Evolutionary conservation across 2,329 filamentous ascomycete genomes (phyloP).

Genomic region (Alternaria ventricosa): DNA sequence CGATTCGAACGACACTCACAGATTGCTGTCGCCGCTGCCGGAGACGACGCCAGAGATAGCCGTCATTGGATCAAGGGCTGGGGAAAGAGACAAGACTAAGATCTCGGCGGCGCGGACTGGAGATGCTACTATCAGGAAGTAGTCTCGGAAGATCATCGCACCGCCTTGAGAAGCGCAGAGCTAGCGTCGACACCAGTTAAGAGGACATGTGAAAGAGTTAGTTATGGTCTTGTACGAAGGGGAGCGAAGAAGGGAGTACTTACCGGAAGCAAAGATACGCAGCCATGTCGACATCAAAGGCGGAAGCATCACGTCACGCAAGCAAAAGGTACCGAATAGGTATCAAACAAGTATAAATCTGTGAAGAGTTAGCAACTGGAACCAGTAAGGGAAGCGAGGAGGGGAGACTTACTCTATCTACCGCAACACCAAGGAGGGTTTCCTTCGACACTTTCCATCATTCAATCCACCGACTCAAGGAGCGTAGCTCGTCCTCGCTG

Average conservation of each 20-base stretch:
- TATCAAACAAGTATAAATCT: background rate
- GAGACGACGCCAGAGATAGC: background rate
- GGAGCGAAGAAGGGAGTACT: background rate
- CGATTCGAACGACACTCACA: background rate
- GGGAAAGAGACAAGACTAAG: background rate
- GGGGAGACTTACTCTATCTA: background rate
- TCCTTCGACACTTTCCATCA: background rate
- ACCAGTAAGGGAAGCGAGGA: background rate
- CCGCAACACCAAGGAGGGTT: background rate
- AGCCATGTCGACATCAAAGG: background rate
- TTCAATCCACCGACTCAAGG: constrained; percentile 70
- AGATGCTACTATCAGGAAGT: background rate
- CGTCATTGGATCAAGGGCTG: background rate
- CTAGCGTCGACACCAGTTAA: background rate
- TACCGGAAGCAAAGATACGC: background rate
- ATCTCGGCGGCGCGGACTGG: background rate
- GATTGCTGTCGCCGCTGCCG: background rate
- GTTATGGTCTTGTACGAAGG: background rate
- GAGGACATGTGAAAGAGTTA: background rate
- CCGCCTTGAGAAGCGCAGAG: background rate
- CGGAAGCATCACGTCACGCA: background rate
- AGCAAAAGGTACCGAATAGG: background rate
- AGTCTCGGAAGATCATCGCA: background rate
- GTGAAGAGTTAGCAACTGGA: background rate
- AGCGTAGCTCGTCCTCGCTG: constrained; percentile 97